These are phyloP conservation scores for Hypoxylon subgilvum DNA, from an alignment of 495 filamentous ascomycete species.

Conservation along the genomic window DNA sequence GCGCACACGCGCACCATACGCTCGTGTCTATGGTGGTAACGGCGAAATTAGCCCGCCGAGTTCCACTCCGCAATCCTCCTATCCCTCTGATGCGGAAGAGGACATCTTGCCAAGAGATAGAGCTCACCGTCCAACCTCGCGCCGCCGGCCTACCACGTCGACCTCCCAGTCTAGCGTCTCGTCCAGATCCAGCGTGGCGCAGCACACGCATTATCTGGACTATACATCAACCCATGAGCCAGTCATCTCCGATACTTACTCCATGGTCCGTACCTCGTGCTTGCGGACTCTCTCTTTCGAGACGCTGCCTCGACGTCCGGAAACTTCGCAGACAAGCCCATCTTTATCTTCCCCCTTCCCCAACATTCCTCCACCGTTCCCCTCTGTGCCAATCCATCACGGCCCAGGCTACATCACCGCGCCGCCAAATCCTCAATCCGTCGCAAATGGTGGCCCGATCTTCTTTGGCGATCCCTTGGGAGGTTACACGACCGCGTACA, in stretches of 20 bases:
- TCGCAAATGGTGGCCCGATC: conserved; percentile 69
- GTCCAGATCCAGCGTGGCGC: conserved; percentile 57
- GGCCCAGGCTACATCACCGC: conserved; percentile 42
- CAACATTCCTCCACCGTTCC: conserved; percentile 29
- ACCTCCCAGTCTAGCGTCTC: conserved; percentile 54
- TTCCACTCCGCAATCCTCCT: conserved; percentile 50
- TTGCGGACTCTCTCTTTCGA: conserved; percentile 87
- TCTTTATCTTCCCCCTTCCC: conserved; percentile 28
- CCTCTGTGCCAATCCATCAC: conserved; percentile 43
- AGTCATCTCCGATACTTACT: conserved; percentile 74
- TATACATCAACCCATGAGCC: conserved; percentile 87
- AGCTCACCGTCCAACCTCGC: conserved; percentile 11
- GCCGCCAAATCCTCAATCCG: conserved; percentile 44
- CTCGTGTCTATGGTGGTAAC: conserved; percentile 51
- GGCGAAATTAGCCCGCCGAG: conserved; percentile 48
- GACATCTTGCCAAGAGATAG: conserved; percentile 34
- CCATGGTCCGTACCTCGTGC: conserved; percentile 81
- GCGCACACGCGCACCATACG: conserved; percentile 56
- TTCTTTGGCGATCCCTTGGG: conserved; percentile 83
- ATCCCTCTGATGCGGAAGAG: conserved; percentile 54
- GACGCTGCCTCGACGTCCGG: conserved; percentile 71
- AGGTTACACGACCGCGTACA: conserved; percentile 90
- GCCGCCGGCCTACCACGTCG: conserved; percentile 37
- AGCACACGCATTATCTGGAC: conserved; percentile 81
- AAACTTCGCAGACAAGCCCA: conserved; percentile 35